phyloP scores from a whole-genome alignment of 2,329 filamentous ascomycete genomes.

The Lasiodiplodia sp. region DNA sequence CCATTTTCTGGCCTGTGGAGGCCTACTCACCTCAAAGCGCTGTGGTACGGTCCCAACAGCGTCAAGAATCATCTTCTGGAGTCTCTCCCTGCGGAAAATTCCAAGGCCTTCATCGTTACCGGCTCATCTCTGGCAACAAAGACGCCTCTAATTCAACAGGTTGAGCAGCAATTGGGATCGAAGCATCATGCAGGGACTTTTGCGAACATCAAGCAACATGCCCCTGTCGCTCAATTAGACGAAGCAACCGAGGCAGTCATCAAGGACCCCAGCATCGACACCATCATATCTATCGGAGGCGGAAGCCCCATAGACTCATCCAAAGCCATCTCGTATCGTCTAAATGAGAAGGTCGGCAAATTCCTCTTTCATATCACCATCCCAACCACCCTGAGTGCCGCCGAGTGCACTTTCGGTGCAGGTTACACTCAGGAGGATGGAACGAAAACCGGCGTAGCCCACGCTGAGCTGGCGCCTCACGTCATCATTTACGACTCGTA shows the following conservation, averaged over 20 bases:
- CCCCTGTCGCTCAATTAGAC: slow-evolving; percentile 62
- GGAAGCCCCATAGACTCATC: slow-evolving; percentile 61
- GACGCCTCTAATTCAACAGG: slow-evolving; percentile 59
- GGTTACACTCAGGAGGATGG: slow-evolving; percentile 60
- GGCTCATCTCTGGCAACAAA: slow-evolving; percentile 62
- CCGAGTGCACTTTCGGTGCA: slow-evolving; percentile 62
- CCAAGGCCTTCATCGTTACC: slow-evolving; percentile 66
- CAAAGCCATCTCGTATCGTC: slow-evolving; percentile 47
- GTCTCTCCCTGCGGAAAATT: slow-evolving; percentile 52
- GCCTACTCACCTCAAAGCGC: slow-evolving; percentile 56
- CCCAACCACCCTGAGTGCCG: slow-evolving; percentile 54
- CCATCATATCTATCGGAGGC: slow-evolving; percentile 63
- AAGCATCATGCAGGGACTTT: slow-evolving; percentile 61
- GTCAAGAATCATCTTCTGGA: slow-evolving; percentile 57
- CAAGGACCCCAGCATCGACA: slow-evolving; percentile 58
- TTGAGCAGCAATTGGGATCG: slow-evolving; percentile 56
- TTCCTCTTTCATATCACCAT: slow-evolving; percentile 49
- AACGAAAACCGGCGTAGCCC: slow-evolving; percentile 57
- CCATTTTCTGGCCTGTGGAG: slow-evolving; percentile 60
- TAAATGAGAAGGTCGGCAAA: slow-evolving; percentile 44
- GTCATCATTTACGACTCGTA: slow-evolving; percentile 60
- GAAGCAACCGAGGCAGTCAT: slow-evolving; percentile 58
- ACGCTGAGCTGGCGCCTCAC: slow-evolving; percentile 53
- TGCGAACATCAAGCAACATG: slow-evolving; percentile 62
- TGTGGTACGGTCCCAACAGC: slow-evolving; percentile 59